These are phyloP conservation scores for Neofusicoccum sp. DNA, from an alignment of 2,329 filamentous ascomycete species.

Conservation along the genomic window DNA sequence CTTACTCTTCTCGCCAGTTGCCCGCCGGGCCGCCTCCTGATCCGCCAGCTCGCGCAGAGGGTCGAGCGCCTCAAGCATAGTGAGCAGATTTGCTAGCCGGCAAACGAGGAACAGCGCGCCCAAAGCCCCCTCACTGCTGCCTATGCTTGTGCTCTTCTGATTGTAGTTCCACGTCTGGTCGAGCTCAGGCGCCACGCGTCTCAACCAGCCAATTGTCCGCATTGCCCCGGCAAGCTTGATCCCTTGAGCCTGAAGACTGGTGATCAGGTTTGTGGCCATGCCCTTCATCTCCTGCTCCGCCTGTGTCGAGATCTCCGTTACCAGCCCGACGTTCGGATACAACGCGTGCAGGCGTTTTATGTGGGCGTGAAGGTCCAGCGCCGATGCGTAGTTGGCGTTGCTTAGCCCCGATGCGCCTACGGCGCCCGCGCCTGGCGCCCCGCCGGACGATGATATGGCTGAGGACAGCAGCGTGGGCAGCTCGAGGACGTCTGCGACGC, in stretches of 20 bases:
- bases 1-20: constrained; percentile 30
- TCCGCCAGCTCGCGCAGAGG: constrained; percentile 87
- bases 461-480: constrained; percentile 82
- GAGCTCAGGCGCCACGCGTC: constrained; percentile 80
- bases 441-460: constrained; percentile 58
- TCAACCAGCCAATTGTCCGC: constrained; percentile 86
- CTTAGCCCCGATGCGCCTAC: constrained; percentile 31
- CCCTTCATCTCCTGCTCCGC: constrained; percentile 85
- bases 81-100: constrained; percentile 73
- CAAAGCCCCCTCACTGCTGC: constrained; percentile 61
- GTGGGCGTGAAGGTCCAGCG: constrained; percentile 89
- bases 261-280: constrained; percentile 81
- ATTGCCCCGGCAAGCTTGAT: constrained; percentile 88
- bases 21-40: constrained; percentile 64
- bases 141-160: constrained; percentile 24
- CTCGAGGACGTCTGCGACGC: constrained; percentile 86
- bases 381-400: constrained; percentile 77
- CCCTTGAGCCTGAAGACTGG: constrained; percentile 69
- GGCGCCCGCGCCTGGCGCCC: constrained; percentile 46
- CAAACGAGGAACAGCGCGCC: constrained; percentile 86
- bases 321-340: constrained; percentile 74
- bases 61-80: constrained; percentile 77
- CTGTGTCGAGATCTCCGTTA: constrained; percentile 70
- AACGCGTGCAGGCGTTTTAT: constrained; percentile 81
- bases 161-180: constrained; percentile 44